Base-by-base conservation (phyloP, 1,284 basidiomycete species). In the Ganoderma sp. region DNA sequence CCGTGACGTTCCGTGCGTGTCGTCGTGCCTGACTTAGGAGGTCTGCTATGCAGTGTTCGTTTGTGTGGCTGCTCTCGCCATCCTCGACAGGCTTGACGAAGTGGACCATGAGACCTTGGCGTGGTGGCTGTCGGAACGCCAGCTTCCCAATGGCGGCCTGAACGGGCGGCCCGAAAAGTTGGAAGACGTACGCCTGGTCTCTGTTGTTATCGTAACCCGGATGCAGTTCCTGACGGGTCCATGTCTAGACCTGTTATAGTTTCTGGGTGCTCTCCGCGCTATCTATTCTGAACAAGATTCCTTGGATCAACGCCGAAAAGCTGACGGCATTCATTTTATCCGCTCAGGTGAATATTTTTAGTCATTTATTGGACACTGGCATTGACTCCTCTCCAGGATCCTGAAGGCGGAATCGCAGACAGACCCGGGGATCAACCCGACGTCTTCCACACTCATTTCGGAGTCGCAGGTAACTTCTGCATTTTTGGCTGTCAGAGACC, bases 91-190 rank as follows among this genome's bases (percentile, higher is more conserved):
- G 61, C 81, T 99, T 12, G 91, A 97, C 74, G 82, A 87, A 42
- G 86, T 97, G 5, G 94, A 98, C 76, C 76, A 82, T 1, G 86
- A 93, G 22, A 92, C 88, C 39, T 83, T 98, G 1, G 92, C 85
- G 12, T 96, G 93, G 90, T 99, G 97, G 97, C 82, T 99, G 2
- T 88, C 92, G 12, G 98, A 99, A 76, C 85, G 97, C 9, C 97
- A 99, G 78, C 83, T 98, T 12, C 92, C 96, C 0, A 96, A 90
- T 74, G 97, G 97, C 9, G 98, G 97, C 0, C 83, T 99, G 68
- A 99, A 99, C 74, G 97, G 97, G 0, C 85, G 97, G 25, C 97
- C 97, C 2, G 95, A 99, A 78, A 99, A 99, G 82, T 84, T 99
- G n/a, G 96, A 97, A 82, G 97, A 99, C 77, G 97, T 97, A 73